A percentile compares a stretch with the other conserved stretches of the same genome.
These are phyloP conservation scores for Zygnema cylindricum DNA, from an alignment of 139 green algal genomes.

Conservation along the genomic window DNA sequence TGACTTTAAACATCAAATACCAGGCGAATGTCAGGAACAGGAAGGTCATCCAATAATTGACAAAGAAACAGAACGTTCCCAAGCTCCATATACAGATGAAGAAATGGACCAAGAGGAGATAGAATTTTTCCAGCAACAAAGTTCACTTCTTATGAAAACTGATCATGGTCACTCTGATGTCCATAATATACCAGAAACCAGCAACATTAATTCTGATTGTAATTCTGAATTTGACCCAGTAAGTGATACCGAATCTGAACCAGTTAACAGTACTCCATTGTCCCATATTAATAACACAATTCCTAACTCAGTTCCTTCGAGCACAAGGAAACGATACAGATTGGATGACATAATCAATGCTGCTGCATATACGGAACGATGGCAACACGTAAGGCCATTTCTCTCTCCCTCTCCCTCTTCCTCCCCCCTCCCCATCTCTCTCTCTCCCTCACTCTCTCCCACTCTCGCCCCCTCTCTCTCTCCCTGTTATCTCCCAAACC, in stretches of 20 bases:
- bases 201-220: not conserved
- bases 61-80: no score
- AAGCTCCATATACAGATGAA: no score
- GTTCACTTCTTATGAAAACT: no score
- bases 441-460: not conserved
- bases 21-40: no score
- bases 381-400: not conserved
- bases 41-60: no score
- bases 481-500: not conserved
- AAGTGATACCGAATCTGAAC: not conserved
- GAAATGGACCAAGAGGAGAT: no score
- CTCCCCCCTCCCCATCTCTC: not conserved
- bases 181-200: no score
- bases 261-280: no score
- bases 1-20: no score
- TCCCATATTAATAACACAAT: no score
- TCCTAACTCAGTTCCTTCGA: not conserved
- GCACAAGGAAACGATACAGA: not conserved
- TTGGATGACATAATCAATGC: not conserved
- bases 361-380: not conserved
- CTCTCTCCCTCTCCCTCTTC: not conserved
- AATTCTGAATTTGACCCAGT: not conserved
- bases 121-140: no score
- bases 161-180: no score
- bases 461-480: not conserved